phyloP scores from a whole-genome alignment of 768 basidiomycete genomes.

The Pilatotrama ljubarskyi region DNA sequence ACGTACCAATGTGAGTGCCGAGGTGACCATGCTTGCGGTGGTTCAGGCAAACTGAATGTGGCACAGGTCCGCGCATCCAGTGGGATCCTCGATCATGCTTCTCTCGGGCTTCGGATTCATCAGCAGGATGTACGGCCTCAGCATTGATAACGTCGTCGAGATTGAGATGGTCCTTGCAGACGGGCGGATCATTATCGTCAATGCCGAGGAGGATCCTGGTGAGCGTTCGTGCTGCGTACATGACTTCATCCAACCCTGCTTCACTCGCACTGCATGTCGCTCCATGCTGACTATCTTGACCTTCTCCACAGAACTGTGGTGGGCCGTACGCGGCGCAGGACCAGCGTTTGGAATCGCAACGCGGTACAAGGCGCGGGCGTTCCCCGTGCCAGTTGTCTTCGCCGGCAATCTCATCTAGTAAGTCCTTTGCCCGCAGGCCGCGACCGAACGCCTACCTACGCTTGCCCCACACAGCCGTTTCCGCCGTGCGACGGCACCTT shows the following conservation, averaged over 20 bases:
- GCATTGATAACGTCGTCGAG: constrained; percentile 88
- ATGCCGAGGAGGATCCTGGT: constrained; percentile 72
- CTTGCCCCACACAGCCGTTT: constrained; percentile 61
- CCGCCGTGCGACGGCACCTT: constrained; percentile 81
- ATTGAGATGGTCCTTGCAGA: constrained; percentile 91
- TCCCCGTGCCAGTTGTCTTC: constrained; percentile 86
- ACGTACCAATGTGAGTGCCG: constrained; percentile 69
- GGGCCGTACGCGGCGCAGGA: constrained; percentile 85
- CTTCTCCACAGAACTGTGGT: constrained; percentile 68
- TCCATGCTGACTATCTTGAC: background rate
- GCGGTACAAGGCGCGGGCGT: constrained; percentile 88
- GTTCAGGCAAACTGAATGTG: background rate
- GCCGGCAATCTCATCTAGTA: constrained; percentile 93
- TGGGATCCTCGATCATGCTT: constrained; percentile 77
- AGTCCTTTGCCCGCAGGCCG: constrained; percentile 31
- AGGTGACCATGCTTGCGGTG: background rate
- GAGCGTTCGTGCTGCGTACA: constrained; percentile 19
- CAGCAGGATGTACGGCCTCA: constrained; percentile 79
- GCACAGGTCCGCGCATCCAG: constrained; percentile 72
- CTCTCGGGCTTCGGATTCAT: constrained; percentile 90
- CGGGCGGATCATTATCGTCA: constrained; percentile 79
- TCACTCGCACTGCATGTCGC: background rate
- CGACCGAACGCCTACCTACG: background rate
- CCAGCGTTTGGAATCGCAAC: constrained; percentile 82
- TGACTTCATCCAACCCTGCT: background rate